Conservation (phyloP, 2,329 filamentous ascomycete species). For the Fusarium multiceps region DNA sequence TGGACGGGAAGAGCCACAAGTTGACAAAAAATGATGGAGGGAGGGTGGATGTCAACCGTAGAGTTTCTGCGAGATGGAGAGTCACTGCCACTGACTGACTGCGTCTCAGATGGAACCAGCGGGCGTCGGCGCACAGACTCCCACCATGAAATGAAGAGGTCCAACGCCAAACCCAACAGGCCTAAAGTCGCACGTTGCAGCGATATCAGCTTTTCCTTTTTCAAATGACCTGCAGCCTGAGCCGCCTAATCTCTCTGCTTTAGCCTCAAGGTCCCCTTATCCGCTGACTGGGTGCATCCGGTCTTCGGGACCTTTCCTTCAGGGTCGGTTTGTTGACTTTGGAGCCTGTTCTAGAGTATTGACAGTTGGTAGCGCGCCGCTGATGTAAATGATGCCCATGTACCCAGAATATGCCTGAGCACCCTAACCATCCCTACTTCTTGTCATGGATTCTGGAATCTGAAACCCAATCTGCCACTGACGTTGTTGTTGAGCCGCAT, state of each 20-base stretch:
- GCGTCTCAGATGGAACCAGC: slow-evolving; percentile 21
- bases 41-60: slow-evolving; percentile 8
- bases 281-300: slow-evolving; percentile 28
- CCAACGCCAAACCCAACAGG: slow-evolving; percentile 17
- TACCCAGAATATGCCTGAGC: neutral
- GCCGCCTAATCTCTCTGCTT: slow-evolving; percentile 27
- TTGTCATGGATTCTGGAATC: neutral
- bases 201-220: slow-evolving; percentile 23
- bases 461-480: slow-evolving; percentile 29
- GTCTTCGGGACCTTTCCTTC: slow-evolving; percentile 30
- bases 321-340: slow-evolving; percentile 11
- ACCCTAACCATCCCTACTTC: neutral
- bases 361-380: slow-evolving; percentile 17
- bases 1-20: slow-evolving; percentile 17
- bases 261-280: slow-evolving; percentile 35
- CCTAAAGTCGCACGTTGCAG: slow-evolving; percentile 35
- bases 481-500: slow-evolving; percentile 40
- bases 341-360: neutral
- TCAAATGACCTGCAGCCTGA: slow-evolving; percentile 20
- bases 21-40: neutral
- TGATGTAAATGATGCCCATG: neutral
- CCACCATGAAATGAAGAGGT: slow-evolving; percentile 29
- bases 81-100: slow-evolving; percentile 11
- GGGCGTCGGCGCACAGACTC: slow-evolving; percentile 38
- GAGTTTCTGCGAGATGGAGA: slow-evolving; percentile 23